A percentile compares a stretch with the other conserved stretches of the same genome.
Conservation (phyloP, 2,329 filamentous ascomycete species). For the Talaromyces sp. region DNA sequence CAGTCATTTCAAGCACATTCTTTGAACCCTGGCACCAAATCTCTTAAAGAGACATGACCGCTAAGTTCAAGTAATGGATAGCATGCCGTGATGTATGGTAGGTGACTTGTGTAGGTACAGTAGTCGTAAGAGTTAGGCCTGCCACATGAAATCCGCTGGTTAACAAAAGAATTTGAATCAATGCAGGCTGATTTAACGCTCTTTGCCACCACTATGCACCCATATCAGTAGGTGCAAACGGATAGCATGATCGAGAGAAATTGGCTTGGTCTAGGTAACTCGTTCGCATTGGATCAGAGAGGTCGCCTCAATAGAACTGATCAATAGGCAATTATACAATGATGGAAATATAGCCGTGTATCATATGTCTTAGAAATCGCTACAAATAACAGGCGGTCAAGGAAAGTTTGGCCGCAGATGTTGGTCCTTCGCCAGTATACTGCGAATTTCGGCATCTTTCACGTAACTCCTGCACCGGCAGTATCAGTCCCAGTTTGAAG, state of each 20-base stretch:
- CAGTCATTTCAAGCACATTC: not conserved
- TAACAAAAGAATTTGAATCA: not conserved
- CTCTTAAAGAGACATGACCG: not conserved
- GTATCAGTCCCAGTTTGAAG: not conserved
- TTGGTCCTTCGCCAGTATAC: not conserved
- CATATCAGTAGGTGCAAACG: not conserved
- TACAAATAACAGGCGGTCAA: not conserved
- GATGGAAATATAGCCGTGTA: not conserved
- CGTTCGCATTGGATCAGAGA: not conserved
- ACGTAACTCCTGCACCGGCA: not conserved
- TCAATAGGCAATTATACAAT: not conserved
- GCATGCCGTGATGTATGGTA: not conserved
- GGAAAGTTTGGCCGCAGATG: not conserved
- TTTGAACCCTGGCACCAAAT: not conserved
- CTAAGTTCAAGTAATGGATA: not conserved
- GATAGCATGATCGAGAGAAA: not conserved
- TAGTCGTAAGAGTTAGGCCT: not conserved
- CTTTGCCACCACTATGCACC: not conserved
- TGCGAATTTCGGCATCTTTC: not conserved
- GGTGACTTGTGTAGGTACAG: not conserved
- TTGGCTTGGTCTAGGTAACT: not conserved
- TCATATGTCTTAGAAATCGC: not conserved
- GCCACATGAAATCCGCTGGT: not conserved
- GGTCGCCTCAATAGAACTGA: not conserved
- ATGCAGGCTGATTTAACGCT: not conserved